Evolutionary conservation across 176 grass and related monocot genomes (phyloP).

Genomic region (Oryza officinalis): DNA sequence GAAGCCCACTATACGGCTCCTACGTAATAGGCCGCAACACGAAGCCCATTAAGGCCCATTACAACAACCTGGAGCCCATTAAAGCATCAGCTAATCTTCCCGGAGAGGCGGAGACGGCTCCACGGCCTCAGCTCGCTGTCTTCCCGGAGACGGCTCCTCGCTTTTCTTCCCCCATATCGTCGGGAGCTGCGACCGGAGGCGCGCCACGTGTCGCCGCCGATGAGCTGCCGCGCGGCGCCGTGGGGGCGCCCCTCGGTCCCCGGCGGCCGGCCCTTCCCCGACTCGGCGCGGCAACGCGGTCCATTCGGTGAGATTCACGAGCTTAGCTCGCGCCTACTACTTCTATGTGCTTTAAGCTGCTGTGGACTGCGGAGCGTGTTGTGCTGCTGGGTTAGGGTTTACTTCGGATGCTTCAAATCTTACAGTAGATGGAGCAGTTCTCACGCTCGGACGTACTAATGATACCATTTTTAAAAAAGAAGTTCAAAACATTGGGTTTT

Average conservation of each 20-base stretch:
- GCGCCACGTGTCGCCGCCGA: constrained; percentile 38
- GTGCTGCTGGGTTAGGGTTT: background rate
- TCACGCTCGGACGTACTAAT: too few species aligned
- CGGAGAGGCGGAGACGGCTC: background rate
- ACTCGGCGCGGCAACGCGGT: constrained; percentile 23
- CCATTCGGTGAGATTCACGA: constrained; percentile 27
- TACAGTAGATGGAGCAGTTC: background rate
- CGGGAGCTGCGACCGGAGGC: constrained; percentile 23
- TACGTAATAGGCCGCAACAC: background rate
- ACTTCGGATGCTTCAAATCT: background rate
- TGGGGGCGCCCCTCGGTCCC: constrained; percentile 28
- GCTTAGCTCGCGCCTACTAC: background rate
- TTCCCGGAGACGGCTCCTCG: constrained; percentile 14
- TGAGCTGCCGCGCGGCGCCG: constrained; percentile 49
- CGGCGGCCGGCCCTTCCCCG: background rate
- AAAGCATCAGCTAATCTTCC: background rate
- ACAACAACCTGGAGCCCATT: background rate
- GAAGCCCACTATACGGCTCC: background rate
- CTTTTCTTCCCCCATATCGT: constrained; percentile 12
- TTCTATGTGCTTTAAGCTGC: constrained; percentile 19
- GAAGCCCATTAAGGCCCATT: background rate
- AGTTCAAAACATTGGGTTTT: background rate
- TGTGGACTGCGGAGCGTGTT: background rate
- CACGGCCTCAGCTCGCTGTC: background rate
- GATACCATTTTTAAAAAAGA: background rate